These are phyloP conservation scores for Phytophthora sansomeana DNA, from an alignment of 352 stramenopile species.

Conservation along the genomic window DNA sequence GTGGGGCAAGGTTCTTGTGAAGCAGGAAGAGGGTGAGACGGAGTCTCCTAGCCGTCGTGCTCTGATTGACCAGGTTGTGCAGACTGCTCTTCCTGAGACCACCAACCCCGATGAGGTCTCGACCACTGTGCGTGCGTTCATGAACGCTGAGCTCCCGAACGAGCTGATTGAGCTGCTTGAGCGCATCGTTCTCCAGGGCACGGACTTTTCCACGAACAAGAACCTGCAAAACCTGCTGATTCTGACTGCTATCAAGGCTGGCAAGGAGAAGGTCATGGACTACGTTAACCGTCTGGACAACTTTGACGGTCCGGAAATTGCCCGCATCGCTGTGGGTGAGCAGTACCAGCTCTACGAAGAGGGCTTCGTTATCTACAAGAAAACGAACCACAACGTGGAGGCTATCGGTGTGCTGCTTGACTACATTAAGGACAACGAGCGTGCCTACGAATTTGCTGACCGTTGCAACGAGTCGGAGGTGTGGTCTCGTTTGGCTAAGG, in stretches of 20 bases:
- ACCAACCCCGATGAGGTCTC: slow-evolving; percentile 99
- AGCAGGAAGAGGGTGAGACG: slow-evolving; percentile 92
- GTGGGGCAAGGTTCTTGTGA: slow-evolving; percentile 97
- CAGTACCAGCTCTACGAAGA: slow-evolving; percentile 99
- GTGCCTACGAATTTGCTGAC: slow-evolving; percentile 99
- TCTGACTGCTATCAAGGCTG: slow-evolving; percentile 99
- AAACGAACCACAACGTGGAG: slow-evolving; percentile 98
- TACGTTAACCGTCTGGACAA: slow-evolving; percentile 99
- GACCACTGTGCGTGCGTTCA: slow-evolving; percentile 99
- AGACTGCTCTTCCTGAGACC: slow-evolving; percentile 99
- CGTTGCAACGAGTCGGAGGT: slow-evolving; percentile 98
- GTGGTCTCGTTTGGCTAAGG: slow-evolving; percentile 99
- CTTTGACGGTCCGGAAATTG: slow-evolving; percentile 99
- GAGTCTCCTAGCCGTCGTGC: slow-evolving; percentile 94
- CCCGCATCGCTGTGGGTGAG: slow-evolving; percentile 98
- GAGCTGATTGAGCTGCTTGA: slow-evolving; percentile 99
- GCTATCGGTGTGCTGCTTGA: slow-evolving; percentile 94
- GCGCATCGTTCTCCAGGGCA: slow-evolving; percentile 99
- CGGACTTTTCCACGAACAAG: slow-evolving; percentile 99
- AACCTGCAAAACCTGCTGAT: slow-evolving; percentile 99
- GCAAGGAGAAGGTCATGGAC: slow-evolving; percentile 98
- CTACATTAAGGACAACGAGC: slow-evolving; percentile 98
- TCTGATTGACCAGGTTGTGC: slow-evolving; percentile 99
- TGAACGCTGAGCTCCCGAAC: slow-evolving; percentile 99
- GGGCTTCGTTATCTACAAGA: slow-evolving; percentile 99